Percentiles rank a stretch among this genome's conserved stretches.
These are phyloP conservation scores for Phytophthora litchii DNA, from an alignment of 352 stramenopile species.

Conservation along the genomic window DNA sequence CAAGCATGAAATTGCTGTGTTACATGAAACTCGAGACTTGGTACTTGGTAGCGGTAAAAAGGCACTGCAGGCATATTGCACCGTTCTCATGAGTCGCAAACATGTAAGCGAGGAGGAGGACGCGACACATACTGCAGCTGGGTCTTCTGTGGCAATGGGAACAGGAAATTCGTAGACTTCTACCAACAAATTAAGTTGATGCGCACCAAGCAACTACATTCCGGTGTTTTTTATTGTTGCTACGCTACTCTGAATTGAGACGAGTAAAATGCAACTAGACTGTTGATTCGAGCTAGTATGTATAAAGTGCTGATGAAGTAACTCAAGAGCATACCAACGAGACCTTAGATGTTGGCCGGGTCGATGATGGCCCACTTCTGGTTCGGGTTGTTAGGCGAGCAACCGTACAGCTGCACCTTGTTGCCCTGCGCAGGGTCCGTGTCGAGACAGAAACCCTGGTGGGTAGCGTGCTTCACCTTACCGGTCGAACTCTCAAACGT, in stretches of 20 bases:
- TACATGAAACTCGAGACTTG: slow-evolving; percentile 72
- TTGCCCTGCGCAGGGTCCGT: slow-evolving; percentile 46
- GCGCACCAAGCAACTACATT: too few species aligned
- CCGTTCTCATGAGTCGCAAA: slow-evolving; percentile 65
- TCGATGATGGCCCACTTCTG: slow-evolving; percentile 52
- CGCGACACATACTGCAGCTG: neutral
- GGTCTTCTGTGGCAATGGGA: neutral
- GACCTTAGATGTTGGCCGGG: slow-evolving; percentile 7
- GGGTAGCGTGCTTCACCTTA: slow-evolving; percentile 50
- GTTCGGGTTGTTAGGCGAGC: slow-evolving; percentile 58
- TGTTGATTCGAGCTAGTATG: too few species aligned
- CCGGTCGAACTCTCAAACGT: slow-evolving; percentile 54
- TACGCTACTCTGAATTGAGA: too few species aligned
- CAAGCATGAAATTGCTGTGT: slow-evolving; percentile 57
- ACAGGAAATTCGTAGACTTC: slow-evolving; percentile 2
- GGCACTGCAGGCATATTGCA: slow-evolving; percentile 72
- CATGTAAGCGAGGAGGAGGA: slow-evolving; percentile 41
- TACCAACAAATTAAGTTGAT: neutral
- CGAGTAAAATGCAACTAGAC: too few species aligned
- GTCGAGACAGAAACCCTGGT: slow-evolving; percentile 66
- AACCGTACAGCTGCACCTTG: slow-evolving; percentile 69
- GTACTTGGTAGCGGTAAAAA: slow-evolving; percentile 79
- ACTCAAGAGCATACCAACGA: neutral
- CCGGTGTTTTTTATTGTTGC: too few species aligned
- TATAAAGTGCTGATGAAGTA: too few species aligned